A percentile compares a stretch with the other conserved stretches of the same genome.
Conservation (phyloP, 441 rosid genomes). For the Erysimum pusillum region DNA sequence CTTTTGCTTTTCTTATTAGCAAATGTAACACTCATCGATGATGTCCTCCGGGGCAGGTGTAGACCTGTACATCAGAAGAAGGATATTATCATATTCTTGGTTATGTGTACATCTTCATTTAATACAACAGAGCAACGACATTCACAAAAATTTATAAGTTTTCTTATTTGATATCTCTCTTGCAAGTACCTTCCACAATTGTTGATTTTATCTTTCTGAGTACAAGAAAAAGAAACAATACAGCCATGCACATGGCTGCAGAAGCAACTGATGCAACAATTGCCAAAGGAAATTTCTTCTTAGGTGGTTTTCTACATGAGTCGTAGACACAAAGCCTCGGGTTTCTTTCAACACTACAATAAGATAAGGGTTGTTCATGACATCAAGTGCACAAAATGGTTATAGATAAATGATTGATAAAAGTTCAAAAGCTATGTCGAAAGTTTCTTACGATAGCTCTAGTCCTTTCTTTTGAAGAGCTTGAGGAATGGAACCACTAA, state of each 20-base stretch:
- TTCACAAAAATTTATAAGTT: no score
- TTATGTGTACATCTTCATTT: no score
- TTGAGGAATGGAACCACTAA: conserved; percentile 40
- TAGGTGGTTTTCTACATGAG: neutral
- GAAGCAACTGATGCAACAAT: conserved; percentile 38
- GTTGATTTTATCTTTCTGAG: conserved; percentile 27
- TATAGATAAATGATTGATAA: no score
- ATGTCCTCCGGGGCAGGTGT: no score
- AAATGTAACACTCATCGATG: conserved; percentile 28
- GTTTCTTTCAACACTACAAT: neutral
- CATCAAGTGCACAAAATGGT: no score
- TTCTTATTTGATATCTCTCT: neutral
- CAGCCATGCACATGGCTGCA: neutral
- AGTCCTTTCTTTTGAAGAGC: conserved; percentile 31
- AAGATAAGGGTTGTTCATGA: neutral
- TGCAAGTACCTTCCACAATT: conserved; percentile 2
- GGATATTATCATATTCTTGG: no score
- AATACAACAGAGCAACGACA: no score
- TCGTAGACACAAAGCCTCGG: neutral
- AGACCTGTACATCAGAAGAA: no score
- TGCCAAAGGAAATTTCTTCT: neutral
- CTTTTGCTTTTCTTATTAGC: conserved; percentile 21
- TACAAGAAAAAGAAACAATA: conserved; percentile 2
- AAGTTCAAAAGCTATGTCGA: neutral
- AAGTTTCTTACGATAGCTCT: conserved; percentile 16